phyloP scores from a whole-genome alignment of 805 yeast species.

The Starmerella bacillaris region DNA sequence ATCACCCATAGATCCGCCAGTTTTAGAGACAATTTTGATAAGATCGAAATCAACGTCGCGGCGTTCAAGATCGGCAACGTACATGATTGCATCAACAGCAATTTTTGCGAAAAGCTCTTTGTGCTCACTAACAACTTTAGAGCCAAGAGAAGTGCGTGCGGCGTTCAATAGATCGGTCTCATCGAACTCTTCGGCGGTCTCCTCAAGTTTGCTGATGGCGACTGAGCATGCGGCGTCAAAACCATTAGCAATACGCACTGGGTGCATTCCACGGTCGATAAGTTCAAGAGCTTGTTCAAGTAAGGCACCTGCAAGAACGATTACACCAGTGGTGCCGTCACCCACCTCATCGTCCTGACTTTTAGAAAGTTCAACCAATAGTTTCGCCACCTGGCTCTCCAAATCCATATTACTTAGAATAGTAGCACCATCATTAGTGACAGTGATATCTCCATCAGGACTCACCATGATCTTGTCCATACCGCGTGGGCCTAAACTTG shows the following conservation, averaged over 20 bases:
- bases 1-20: conserved; percentile 84
- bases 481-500: conserved; percentile 97
- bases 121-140: conserved; percentile 84
- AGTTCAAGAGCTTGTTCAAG: conserved; percentile 86
- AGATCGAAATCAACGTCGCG: conserved; percentile 94
- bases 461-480: conserved; percentile 85
- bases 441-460: conserved; percentile 95
- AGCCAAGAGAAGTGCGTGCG: conserved; percentile 85
- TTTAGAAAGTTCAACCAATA: conserved; percentile 78
- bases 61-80: conserved; percentile 81
- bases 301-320: conserved; percentile 84
- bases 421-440: conserved; percentile 97
- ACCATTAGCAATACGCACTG: conserved; percentile 91
- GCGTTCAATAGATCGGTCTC: conserved; percentile 53
- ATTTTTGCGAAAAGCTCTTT: conserved; percentile 88
- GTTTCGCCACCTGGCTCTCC: conserved; percentile 88
- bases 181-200: conserved; percentile 47
- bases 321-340: conserved; percentile 98
- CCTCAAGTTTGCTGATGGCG: conserved; percentile 62
- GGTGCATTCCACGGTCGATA: conserved; percentile 93
- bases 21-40: conserved; percentile 86
- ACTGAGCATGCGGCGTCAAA: conserved; percentile 92
- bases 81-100: conserved; percentile 90
- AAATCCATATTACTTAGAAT: conserved; percentile 89
- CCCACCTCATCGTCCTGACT: conserved; percentile 98